These are phyloP conservation scores for Fistulifera solaris DNA, from an alignment of 108 stramenopile genomes.

Conservation along the genomic window DNA sequence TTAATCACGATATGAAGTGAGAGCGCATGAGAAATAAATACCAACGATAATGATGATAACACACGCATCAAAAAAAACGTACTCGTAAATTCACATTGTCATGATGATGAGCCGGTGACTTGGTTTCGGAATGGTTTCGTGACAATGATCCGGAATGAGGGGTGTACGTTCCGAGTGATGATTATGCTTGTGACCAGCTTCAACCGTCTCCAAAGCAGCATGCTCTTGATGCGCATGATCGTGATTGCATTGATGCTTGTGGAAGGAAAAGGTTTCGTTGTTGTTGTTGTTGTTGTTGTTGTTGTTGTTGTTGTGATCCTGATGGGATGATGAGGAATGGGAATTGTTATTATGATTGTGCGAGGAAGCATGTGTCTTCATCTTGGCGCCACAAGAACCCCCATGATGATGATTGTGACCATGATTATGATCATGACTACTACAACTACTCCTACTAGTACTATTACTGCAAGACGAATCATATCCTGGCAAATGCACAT, in stretches of 20 bases:
- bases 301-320: background rate
- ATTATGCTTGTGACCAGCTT: background rate
- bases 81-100: background rate
- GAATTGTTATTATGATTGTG: conserved; percentile 15
- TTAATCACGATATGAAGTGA: conserved; percentile 12
- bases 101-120: background rate
- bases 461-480: conserved; percentile 7
- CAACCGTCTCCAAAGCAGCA: background rate
- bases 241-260: background rate
- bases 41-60: no score
- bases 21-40: no score
- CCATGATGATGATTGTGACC: conserved; percentile 3
- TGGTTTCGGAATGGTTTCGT: conserved; percentile 2
- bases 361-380: background rate
- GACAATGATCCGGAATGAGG: conserved; percentile 1
- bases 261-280: background rate
- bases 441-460: no score
- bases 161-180: background rate
- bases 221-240: background rate
- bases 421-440: conserved; percentile 11
- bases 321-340: no score
- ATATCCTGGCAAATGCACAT: conserved; percentile 66
- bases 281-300: no score
- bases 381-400: background rate
- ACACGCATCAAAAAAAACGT: no score